phyloP scores from a whole-genome alignment of 257 asterid species.

The Primulina tabacum region DNA sequence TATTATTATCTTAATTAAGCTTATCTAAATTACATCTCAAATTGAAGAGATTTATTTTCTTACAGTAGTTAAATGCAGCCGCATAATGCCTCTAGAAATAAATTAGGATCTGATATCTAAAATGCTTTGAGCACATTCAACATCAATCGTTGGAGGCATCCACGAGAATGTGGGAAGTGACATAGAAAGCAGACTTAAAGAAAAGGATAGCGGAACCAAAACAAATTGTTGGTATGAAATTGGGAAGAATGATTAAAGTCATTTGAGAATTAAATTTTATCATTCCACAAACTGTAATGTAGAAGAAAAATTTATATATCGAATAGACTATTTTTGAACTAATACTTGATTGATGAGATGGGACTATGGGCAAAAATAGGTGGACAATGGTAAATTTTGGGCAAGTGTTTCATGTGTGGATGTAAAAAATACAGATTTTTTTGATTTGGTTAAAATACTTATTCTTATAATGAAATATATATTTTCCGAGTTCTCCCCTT shows the following conservation, averaged over 20 bases:
- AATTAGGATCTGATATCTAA: not conserved
- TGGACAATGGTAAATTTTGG: not conserved
- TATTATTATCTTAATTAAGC: not conserved
- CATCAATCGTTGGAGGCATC: not conserved
- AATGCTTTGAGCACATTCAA: not conserved
- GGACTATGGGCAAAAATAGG: not conserved
- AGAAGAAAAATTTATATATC: not conserved
- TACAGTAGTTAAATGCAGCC: not conserved
- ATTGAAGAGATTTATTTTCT: not conserved
- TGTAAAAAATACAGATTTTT: too few species aligned
- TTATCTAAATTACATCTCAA: not conserved
- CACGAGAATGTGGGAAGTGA: not conserved
- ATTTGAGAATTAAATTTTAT: not conserved
- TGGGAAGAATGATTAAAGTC: not conserved
- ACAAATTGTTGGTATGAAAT: not conserved
- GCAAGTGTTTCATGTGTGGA: not conserved
- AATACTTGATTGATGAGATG: not conserved
- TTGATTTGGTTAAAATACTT: too few species aligned
- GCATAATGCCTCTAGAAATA: not conserved
- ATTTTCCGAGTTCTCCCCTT: too few species aligned
- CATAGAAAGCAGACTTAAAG: not conserved
- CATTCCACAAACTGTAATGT: not conserved
- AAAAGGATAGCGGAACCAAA: not conserved
- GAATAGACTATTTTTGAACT: not conserved
- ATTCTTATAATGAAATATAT: too few species aligned